Evolutionary conservation across 169 alveolate genomes (phyloP).

Genomic region (Theileria orientalis): DNA sequence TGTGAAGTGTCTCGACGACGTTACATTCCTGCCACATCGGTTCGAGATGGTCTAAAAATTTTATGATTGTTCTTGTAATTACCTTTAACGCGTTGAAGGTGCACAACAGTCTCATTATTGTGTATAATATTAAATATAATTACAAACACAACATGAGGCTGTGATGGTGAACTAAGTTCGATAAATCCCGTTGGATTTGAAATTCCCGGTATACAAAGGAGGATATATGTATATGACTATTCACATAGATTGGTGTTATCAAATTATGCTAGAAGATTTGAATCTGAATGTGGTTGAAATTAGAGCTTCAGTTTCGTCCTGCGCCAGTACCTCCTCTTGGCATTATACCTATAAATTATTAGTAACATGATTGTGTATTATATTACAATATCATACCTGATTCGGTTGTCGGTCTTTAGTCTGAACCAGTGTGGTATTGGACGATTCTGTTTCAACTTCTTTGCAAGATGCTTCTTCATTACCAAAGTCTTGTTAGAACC

Average conservation of each 20-base stretch:
- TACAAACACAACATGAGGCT: no score
- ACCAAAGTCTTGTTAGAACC: constrained; percentile 89
- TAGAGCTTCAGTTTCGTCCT: constrained; percentile 93
- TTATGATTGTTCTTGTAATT: neutral
- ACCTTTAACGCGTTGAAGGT: neutral
- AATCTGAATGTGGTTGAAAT: constrained; percentile 22
- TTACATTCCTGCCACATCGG: no score
- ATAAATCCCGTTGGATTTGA: neutral
- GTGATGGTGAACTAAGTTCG: neutral
- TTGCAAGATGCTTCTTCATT: constrained; percentile 89
- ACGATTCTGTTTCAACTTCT: constrained; percentile 92
- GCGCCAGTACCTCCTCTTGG: constrained; percentile 95
- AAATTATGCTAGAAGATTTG: no score
- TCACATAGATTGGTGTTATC: neutral
- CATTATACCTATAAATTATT: constrained; percentile 85
- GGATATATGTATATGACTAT: neutral
- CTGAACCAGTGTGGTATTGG: constrained; percentile 96
- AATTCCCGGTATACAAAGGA: neutral
- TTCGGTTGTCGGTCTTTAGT: constrained; percentile 88
- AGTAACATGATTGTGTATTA: neutral
- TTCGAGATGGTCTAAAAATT: neutral
- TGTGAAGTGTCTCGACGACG: no score
- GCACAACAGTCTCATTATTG: no score
- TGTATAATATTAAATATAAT: no score
- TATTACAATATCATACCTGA: constrained; percentile 76